These are phyloP conservation scores for Colletotrichum sp. DNA, from an alignment of 2,329 filamentous ascomycete species.

Conservation along the genomic window DNA sequence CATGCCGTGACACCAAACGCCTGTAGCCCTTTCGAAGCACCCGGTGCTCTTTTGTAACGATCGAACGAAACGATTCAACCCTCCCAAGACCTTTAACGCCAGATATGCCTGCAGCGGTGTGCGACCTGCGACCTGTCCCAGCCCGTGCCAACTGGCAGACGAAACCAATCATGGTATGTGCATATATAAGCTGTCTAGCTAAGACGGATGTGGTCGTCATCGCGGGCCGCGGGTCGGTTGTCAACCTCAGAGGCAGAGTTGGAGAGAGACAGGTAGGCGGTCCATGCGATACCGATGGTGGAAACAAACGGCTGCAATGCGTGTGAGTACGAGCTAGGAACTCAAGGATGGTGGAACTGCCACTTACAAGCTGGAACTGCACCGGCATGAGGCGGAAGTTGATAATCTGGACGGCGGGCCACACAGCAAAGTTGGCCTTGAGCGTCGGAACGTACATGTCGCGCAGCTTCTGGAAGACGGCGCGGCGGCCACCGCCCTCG, in stretches of 20 bases:
- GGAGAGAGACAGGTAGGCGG: slow-evolving; percentile 90
- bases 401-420: slow-evolving; percentile 94
- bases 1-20: not conserved
- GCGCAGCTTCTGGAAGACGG: slow-evolving; percentile 82
- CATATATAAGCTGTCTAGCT: slow-evolving; percentile 16
- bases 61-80: not conserved
- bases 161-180: not conserved
- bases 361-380: slow-evolving; percentile 92
- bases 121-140: not conserved
- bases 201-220: slow-evolving; percentile 39
- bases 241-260: slow-evolving; percentile 75
- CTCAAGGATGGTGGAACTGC: slow-evolving; percentile 38
- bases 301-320: slow-evolving; percentile 86
- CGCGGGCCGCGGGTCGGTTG: slow-evolving; percentile 27
- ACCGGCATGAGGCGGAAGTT: slow-evolving; percentile 97
- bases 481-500: slow-evolving; percentile 85
- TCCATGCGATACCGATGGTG: slow-evolving; percentile 95
- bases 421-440: slow-evolving; percentile 94
- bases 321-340: not conserved
- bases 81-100: not conserved
- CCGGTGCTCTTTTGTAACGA: not conserved
- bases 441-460: slow-evolving; percentile 94
- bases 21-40: not conserved
- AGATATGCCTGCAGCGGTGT: not conserved
- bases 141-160: not conserved